Percentiles rank a stretch among this genome's conserved stretches.
Evolutionary conservation across 768 basidiomycete species (phyloP).

Genomic region (Psilocybe subaeruginosa): DNA sequence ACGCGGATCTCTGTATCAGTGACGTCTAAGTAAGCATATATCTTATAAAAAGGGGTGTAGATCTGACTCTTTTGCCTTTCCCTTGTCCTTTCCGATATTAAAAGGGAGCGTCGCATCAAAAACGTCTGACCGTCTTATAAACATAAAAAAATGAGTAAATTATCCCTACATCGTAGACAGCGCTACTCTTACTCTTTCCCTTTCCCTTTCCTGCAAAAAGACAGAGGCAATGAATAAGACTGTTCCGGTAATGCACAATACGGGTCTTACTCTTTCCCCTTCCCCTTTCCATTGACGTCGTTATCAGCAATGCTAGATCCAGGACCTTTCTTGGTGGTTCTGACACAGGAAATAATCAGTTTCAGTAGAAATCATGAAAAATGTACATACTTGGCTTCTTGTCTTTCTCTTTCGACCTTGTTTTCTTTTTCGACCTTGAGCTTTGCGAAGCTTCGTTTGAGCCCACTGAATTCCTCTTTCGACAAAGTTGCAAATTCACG

Average conservation of each 20-base stretch:
- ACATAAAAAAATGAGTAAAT: not conserved
- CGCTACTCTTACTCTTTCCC: not conserved
- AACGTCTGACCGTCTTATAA: not conserved
- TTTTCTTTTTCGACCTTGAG: not conserved
- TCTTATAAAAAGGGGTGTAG: not conserved
- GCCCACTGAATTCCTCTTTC: not conserved
- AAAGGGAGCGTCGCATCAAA: not conserved
- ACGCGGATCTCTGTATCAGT: not conserved
- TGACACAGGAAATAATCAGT: not conserved
- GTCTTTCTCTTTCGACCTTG: not conserved
- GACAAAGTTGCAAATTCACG: not conserved
- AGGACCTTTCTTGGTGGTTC: not conserved
- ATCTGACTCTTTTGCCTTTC: not conserved
- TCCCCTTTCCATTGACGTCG: not conserved
- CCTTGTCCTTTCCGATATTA: not conserved
- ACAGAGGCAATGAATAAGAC: not conserved
- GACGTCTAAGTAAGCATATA: not conserved
- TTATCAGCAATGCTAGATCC: not conserved
- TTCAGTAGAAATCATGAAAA: not conserved
- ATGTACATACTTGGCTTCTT: not conserved
- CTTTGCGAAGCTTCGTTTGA: not conserved
- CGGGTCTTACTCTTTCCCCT: not conserved
- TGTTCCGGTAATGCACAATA: not conserved
- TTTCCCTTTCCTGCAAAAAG: not conserved
- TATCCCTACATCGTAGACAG: not conserved